These are phyloP conservation scores for Aspergillus coremiiformis DNA, from an alignment of 495 filamentous ascomycete species.

Conservation along the genomic window DNA sequence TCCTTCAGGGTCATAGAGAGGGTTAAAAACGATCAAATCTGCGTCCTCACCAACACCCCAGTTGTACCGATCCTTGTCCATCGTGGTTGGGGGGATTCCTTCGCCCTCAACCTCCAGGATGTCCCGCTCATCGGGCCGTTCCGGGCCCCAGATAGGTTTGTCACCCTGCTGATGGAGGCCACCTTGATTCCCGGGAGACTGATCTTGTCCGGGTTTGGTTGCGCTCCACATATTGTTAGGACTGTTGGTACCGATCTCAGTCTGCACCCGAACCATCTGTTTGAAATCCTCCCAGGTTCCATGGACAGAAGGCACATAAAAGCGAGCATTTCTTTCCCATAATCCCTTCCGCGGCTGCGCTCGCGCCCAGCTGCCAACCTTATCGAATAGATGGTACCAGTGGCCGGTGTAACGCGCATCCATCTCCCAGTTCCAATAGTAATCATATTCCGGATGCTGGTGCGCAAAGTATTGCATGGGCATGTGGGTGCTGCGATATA, in stretches of 20 bases:
- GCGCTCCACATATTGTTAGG: conserved; percentile 65
- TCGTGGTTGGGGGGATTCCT: conserved; percentile 59
- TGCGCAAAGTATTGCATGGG: conserved; percentile 89
- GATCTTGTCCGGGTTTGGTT: conserved; percentile 28
- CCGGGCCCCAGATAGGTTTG: conserved; percentile 78
- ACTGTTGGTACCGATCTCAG: conserved; percentile 68
- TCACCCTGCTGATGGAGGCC: conserved; percentile 50
- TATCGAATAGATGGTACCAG: conserved; percentile 82
- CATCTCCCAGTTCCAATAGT: conserved; percentile 99
- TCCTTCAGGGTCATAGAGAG: conserved; percentile 82
- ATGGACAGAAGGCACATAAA: conserved; percentile 84
- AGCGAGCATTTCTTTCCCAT: conserved; percentile 89
- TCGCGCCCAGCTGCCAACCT: conserved; percentile 65
- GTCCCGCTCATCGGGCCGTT: conserved; percentile 57
- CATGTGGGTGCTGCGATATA: conserved; percentile 87
- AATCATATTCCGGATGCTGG: conserved; percentile 87
- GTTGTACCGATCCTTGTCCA: conserved; percentile 69
- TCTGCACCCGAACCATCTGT: conserved; percentile 86
- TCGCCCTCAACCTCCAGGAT: conserved; percentile 63
- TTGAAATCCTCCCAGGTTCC: conserved; percentile 89
- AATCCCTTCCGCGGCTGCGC: conserved; percentile 82
- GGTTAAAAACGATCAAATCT: conserved; percentile 89
- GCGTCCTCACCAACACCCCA: conserved; percentile 94
- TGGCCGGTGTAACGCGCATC: conserved; percentile 95
- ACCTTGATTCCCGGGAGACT: conserved; percentile 32